Conservation (phyloP, 352 stramenopile species). For the Thraustochytrium striatum region DNA sequence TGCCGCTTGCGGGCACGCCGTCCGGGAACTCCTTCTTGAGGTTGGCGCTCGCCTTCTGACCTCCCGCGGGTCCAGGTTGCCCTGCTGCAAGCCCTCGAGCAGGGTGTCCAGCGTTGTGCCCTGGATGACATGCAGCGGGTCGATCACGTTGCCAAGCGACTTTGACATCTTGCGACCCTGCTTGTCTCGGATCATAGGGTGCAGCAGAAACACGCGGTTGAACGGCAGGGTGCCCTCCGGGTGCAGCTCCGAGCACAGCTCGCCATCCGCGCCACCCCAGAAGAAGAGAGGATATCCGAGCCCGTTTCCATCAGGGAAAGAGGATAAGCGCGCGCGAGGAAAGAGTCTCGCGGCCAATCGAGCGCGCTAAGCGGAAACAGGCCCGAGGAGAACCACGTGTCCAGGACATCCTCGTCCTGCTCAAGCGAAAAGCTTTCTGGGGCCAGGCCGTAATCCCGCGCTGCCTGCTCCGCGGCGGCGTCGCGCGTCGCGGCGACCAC, state of each 20-base stretch:
- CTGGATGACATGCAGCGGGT: constrained; percentile 97
- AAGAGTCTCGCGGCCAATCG: constrained; percentile 1
- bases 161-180: constrained; percentile 99
- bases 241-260: constrained; percentile 89
- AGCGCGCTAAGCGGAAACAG: constrained; percentile 86
- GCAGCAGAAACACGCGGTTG: constrained; percentile 90
- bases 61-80: constrained; percentile 93
- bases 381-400: constrained; percentile 98
- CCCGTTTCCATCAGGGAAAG: constrained; percentile 95
- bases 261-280: constrained; percentile 97
- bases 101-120: constrained; percentile 90
- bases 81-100: constrained; percentile 83
- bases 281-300: constrained; percentile 99
- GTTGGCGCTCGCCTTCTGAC: constrained; percentile 89
- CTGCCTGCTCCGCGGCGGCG: constrained; percentile 77
- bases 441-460: constrained; percentile 68
- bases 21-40: constrained; percentile 93
- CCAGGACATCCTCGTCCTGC: constrained; percentile 97
- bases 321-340: constrained; percentile 67
- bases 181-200: constrained; percentile 95
- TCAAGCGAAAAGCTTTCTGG: constrained; percentile 74
- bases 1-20: constrained; percentile 94
- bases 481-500: constrained; percentile 83
- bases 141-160: constrained; percentile 97
- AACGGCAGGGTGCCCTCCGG: constrained; percentile 90